Base-by-base conservation (phyloP, 1,139 yeast species). In the Nakaseomyces delphensis region DNA sequence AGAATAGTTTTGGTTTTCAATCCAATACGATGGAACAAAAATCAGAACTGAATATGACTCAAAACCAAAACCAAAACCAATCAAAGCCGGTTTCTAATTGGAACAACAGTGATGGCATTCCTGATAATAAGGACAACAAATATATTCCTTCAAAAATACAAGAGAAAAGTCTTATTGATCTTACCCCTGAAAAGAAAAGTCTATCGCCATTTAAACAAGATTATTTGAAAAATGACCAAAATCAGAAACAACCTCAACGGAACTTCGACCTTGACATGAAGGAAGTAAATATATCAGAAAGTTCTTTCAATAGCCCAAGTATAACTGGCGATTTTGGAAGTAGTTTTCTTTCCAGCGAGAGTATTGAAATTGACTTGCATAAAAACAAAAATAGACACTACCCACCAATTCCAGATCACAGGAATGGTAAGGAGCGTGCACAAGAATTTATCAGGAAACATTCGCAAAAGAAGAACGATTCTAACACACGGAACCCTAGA, bases 291-390 rank as follows among this genome's bases (percentile, higher is more conserved):
- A 38, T 52, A 14, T 43, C 50, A 24, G 35, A 39, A 19, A 16
- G 14, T 10, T 24, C 30, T 4, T 16, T 24, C 8, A 24, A 23
- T 16, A 24, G 30, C 25, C 21, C 39, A 13, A 36, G 39, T 21
- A 28, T 41, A 6, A 40, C 50, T 15, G 48, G 48, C 13, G 51
- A 39, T 3, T 19, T 45, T 31, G 44, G 48, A 18, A 46, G 47
- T 38, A 47, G 48, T 28, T 40, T 47, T 10, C 45, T 55, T 2
- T 56, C 63, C 2, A 57, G 56, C 20, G 61, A 58, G 38, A 59
- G 62, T 41, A 56, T 59, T 33, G 57, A 57, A 27, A 40, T 60
- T 19, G 57, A 59, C 39, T 40, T 60, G 24, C 53, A 53, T 19
- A 51, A 48, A 11, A 46, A 51, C 30, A 43, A 29, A 42, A 25